Evolutionary conservation across 2,329 filamentous ascomycete species (phyloP).

Genomic region (Meredithiella fracta): DNA sequence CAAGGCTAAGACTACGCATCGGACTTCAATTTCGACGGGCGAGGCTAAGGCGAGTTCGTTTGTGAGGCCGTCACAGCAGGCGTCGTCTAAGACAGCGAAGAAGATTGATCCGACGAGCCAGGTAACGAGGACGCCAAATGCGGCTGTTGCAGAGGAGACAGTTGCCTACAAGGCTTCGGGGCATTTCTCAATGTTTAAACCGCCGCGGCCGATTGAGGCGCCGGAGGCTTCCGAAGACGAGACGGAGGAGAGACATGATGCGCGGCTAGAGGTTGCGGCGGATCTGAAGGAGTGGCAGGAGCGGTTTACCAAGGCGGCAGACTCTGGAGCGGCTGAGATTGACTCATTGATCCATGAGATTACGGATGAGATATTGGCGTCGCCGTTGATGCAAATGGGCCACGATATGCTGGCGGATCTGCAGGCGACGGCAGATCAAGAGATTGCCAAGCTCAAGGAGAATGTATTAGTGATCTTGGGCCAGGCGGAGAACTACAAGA

Average conservation of each 20-base stretch:
- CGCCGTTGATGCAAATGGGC: constrained; percentile 42
- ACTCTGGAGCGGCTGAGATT: constrained; percentile 62
- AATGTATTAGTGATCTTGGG: constrained; percentile 41
- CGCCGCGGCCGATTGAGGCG: constrained; percentile 23
- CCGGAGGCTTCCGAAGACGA: constrained; percentile 32
- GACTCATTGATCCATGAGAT: constrained; percentile 50
- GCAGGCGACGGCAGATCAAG: constrained; percentile 46
- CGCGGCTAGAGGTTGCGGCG: constrained; percentile 51
- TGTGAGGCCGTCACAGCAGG: constrained; percentile 15
- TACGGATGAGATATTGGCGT: constrained; percentile 17
- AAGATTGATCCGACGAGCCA: constrained; percentile 5
- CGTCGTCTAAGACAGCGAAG: constrained; percentile 17
- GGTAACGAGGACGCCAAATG: constrained; percentile 15
- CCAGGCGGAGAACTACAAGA: constrained; percentile 33
- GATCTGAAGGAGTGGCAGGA: constrained; percentile 77
- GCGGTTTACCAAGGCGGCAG: constrained; percentile 71
- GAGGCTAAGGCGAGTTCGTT: constrained; percentile 12
- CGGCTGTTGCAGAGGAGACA: neutral
- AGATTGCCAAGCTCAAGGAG: constrained; percentile 48
- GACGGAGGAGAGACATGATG: constrained; percentile 38
- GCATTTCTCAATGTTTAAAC: constrained; percentile 15
- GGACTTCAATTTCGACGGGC: constrained; percentile 15
- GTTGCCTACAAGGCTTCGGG: neutral
- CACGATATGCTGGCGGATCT: constrained; percentile 51
- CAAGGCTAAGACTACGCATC: constrained; percentile 20